Base-by-base conservation (phyloP, 805 yeast species). In the Candida taoyuanica region DNA sequence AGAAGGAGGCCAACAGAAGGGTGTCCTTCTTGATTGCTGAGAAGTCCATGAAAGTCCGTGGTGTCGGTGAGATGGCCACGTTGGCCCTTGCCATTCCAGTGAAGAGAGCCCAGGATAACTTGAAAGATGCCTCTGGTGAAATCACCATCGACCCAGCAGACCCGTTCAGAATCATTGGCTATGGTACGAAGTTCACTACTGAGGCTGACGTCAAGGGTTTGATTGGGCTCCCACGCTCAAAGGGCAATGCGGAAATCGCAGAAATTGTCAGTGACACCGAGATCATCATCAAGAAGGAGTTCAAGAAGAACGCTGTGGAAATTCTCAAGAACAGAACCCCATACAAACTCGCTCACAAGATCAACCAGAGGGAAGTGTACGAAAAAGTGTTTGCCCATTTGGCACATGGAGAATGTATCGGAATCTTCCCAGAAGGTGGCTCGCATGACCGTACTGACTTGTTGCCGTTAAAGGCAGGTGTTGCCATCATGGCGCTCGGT, bases 401-500 rank as follows among this genome's bases (percentile, higher is more conserved):
- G 46, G 73, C 85, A 15, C 72, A 76, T 42, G 88, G 93, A 29
- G 77, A 85, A 40, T 85, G 94, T 46, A 64, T 93, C 25, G 98
- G 98, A 9, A 85, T 93, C 31, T 93, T 88, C 65, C 97, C 98
- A 7, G 98, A 93, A 67, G 98, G 98, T 42, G 98, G 98, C 1
- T 87, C 96, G 11, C 98, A 91, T 55, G 98, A 91, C 60, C 72
- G 98, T 49, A 80, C 98, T 0, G 94, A 87, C 46, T 63, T 91
- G 49, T 70, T 91, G 35, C 98, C 98, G 0, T 67, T 91, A 49
- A 91, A 93, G 58, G 96, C 98, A 1, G 98, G 98, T 46, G 97
- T 93, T 7, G 96, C 96, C 3, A 84, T 91, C 40, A 93, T 91
- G 98, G 98, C 98, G 0, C 68, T 93, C 21, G 98, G 98, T 7